phyloP scores from a whole-genome alignment of 495 filamentous ascomycete genomes.

The Aspergillus homomorphus region DNA sequence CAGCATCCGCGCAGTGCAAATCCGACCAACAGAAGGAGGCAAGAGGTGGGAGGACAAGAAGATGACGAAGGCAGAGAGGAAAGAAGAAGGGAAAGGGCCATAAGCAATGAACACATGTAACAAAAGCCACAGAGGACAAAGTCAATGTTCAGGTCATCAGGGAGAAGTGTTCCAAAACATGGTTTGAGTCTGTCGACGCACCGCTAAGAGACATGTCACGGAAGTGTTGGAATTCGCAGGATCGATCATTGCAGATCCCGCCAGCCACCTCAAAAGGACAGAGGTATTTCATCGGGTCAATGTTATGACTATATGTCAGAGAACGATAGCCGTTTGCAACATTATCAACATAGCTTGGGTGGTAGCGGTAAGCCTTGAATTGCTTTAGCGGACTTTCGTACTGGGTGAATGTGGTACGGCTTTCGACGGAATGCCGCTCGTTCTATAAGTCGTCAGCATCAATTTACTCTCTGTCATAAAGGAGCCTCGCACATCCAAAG shows the following conservation, averaged over 20 bases:
- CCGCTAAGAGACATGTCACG: conserved; percentile 70
- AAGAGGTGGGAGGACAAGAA: conserved; percentile 10
- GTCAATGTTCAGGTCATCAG: conserved; percentile 13
- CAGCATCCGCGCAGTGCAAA: conserved; percentile 53
- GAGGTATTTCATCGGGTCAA: conserved; percentile 67
- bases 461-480: not conserved
- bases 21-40: conserved; percentile 2
- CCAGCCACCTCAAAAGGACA: conserved; percentile 72
- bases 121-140: conserved; percentile 10
- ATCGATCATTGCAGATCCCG: conserved; percentile 71
- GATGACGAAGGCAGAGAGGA: not conserved
- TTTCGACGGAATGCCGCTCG: conserved; percentile 13
- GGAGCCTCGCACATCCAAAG: not conserved
- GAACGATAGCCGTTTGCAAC: conserved; percentile 79
- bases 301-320: conserved; percentile 86
- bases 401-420: conserved; percentile 54
- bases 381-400: conserved; percentile 79
- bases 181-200: conserved; percentile 58
- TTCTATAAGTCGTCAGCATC: conserved; percentile 25
- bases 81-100: not conserved
- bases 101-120: conserved; percentile 8
- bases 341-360: conserved; percentile 66
- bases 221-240: conserved; percentile 77
- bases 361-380: conserved; percentile 87
- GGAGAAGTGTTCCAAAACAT: conserved; percentile 28